Percentiles rank a stretch among this genome's conserved stretches.
phyloP scores from a whole-genome alignment of 768 basidiomycete genomes.

The Hygrocybe punicea region DNA sequence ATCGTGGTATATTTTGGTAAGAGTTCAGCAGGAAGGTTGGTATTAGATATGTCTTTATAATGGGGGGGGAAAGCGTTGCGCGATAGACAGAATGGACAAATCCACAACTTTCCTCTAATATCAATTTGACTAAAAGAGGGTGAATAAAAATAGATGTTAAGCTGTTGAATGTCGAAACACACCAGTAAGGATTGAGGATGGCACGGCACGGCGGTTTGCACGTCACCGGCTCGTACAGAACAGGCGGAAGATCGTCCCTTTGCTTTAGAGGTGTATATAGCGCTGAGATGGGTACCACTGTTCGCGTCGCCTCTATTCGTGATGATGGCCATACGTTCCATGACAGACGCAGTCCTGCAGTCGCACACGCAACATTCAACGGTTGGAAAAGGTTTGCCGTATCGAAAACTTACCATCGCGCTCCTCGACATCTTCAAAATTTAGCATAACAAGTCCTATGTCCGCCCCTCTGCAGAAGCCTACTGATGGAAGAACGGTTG shows the following conservation, averaged over 20 bases:
- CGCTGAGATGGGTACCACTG: constrained; percentile 97
- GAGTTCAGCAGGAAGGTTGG: constrained; percentile 93
- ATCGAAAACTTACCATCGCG: constrained; percentile 68
- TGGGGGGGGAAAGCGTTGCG: constrained; percentile 97
- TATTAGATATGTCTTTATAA: constrained; percentile 97
- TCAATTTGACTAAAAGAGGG: constrained; percentile 80
- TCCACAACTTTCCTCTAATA: constrained; percentile 98
- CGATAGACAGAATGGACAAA: constrained; percentile 96
- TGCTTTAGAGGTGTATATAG: constrained; percentile 94
- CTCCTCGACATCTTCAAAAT: constrained; percentile 97
- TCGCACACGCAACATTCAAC: too few relatives aligned
- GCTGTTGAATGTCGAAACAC: constrained; percentile 21
- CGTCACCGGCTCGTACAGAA: constrained; percentile 96
- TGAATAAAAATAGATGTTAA: constrained; percentile 9
- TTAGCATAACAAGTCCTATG: constrained; percentile 48
- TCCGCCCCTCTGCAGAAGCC: not conserved
- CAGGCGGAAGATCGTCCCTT: constrained; percentile 90
- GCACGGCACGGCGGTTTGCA: constrained; percentile 98
- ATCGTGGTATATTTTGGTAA: constrained; percentile 98
- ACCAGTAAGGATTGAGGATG: constrained; percentile 98
- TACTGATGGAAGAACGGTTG: not conserved
- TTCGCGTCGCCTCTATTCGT: constrained; percentile 95
- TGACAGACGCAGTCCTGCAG: constrained; percentile 85
- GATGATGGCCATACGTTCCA: constrained; percentile 99
- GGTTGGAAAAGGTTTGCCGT: not conserved